A percentile compares a stretch with the other conserved stretches of the same genome.
These are phyloP conservation scores for Hortaea werneckii DNA, from an alignment of 2,329 filamentous ascomycete genomes.

Conservation along the genomic window DNA sequence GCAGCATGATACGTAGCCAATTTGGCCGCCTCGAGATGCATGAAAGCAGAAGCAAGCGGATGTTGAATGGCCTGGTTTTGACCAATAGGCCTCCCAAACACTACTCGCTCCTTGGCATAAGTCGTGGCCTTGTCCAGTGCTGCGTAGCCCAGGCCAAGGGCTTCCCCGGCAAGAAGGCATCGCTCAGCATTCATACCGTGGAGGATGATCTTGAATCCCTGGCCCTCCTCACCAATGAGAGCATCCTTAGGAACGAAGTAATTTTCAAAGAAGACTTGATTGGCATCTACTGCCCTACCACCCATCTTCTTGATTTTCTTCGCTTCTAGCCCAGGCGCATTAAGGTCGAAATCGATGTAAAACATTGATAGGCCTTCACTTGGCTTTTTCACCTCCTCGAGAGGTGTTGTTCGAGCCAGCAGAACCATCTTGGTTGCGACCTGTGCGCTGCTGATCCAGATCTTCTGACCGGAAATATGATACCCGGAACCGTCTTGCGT, in stretches of 20 bases:
- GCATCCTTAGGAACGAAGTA: conserved; percentile 56
- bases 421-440: conserved; percentile 76
- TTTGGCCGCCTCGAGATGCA: conserved; percentile 53
- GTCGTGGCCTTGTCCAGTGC: conserved; percentile 32
- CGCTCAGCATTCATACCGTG: conserved; percentile 43
- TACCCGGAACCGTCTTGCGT: conserved; percentile 53
- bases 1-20: conserved; percentile 52
- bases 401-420: conserved; percentile 62
- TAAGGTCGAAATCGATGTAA: conserved; percentile 63
- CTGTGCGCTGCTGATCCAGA: conserved; percentile 81
- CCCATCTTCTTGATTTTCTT: conserved; percentile 78
- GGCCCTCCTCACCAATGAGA: conserved; percentile 60
- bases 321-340: conserved; percentile 52
- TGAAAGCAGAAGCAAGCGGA: conserved; percentile 48
- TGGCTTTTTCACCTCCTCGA: conserved; percentile 57
- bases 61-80: conserved; percentile 52
- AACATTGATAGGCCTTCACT: conserved; percentile 72
- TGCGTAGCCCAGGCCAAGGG: conserved; percentile 68
- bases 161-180: conserved; percentile 56
- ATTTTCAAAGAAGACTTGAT: conserved; percentile 79
- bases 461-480: conserved; percentile 66
- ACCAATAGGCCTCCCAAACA: conserved; percentile 49
- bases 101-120: conserved; percentile 41
- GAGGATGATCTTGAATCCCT: conserved; percentile 61
- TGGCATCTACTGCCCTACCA: conserved; percentile 69